These are phyloP conservation scores for Colletotrichum euphorbiae DNA, from an alignment of 2,329 filamentous ascomycete species.

Conservation along the genomic window DNA sequence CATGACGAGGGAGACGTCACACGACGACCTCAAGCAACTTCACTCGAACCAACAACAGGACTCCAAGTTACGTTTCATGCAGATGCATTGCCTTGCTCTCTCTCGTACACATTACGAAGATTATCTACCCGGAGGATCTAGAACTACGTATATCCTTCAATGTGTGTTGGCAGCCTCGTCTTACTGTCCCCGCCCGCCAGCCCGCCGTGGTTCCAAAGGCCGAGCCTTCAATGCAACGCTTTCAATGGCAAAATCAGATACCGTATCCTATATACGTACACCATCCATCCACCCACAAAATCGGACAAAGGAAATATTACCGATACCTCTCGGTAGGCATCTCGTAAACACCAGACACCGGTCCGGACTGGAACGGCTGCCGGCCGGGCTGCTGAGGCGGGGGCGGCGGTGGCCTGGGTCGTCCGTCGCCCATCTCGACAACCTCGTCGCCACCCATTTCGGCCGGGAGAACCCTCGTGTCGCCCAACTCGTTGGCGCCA, in stretches of 20 bases:
- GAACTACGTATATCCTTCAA: not conserved
- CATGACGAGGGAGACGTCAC: too few relatives aligned
- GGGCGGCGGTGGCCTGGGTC: conserved; percentile 32
- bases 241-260: conserved; percentile 2
- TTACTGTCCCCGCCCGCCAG: not conserved
- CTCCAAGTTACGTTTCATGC: not conserved
- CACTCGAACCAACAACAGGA: not conserved
- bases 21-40: not conserved
- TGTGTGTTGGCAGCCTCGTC: not conserved
- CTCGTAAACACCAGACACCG: conserved; percentile 52
- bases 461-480: conserved; percentile 25
- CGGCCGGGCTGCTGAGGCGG: conserved; percentile 42
- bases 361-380: conserved; percentile 49
- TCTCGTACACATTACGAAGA: conserved; percentile 36
- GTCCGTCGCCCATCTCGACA: conserved; percentile 50
- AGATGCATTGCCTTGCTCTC: not conserved
- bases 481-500: conserved; percentile 33
- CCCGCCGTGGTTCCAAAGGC: conserved; percentile 12
- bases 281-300: not conserved
- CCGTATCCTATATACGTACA: conserved; percentile 5
- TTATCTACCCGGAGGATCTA: conserved; percentile 16
- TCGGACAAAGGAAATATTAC: conserved; percentile 41
- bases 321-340: conserved; percentile 55
- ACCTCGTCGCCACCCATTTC: conserved; percentile 41
- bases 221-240: conserved; percentile 6